A percentile compares a stretch with the other conserved stretches of the same genome.
Evolutionary conservation across 768 basidiomycete genomes (phyloP).

Genomic region (Lentinula sp.): DNA sequence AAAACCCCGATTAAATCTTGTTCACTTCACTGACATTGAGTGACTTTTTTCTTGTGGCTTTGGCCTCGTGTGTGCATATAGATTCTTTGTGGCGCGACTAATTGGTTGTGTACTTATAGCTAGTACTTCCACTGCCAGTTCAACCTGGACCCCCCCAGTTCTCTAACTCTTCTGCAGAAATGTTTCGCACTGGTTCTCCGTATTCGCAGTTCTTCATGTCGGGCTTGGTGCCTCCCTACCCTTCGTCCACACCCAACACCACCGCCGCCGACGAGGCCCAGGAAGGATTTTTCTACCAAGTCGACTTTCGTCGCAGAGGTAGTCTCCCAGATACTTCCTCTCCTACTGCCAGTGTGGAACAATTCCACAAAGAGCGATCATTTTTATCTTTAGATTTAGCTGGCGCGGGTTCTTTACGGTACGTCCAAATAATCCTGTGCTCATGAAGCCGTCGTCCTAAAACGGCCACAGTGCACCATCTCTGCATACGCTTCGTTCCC

Average conservation of each 20-base stretch:
- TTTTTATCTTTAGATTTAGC: conserved; percentile 69
- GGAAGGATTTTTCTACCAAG: neutral
- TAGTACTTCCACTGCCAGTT: neutral
- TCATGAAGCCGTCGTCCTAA: neutral
- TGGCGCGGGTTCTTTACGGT: conserved; percentile 37
- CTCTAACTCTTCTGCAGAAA: neutral
- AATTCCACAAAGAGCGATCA: conserved; percentile 43
- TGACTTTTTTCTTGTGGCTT: neutral
- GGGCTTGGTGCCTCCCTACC: conserved; percentile 42
- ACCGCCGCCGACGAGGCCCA: neutral
- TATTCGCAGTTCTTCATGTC: conserved; percentile 66
- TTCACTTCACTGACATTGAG: neutral
- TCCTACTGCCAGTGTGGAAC: conserved; percentile 31
- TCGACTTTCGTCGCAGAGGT: conserved; percentile 20
- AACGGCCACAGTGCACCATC: conserved; percentile 11
- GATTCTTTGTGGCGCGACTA: neutral
- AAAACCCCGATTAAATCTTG: neutral
- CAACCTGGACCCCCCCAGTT: neutral
- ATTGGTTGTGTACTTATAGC: neutral
- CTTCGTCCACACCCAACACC: conserved; percentile 7
- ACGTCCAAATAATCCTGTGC: conserved; percentile 6
- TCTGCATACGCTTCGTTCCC: conserved; percentile 36
- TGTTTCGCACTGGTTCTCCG: conserved; percentile 26
- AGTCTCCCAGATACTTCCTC: conserved; percentile 35
- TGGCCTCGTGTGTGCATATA: neutral